Evolutionary conservation across 202 grass and related monocot genomes (phyloP), one percentile per base, ranked within the genome.

Genomic region (Carex sylvatica): DNA sequence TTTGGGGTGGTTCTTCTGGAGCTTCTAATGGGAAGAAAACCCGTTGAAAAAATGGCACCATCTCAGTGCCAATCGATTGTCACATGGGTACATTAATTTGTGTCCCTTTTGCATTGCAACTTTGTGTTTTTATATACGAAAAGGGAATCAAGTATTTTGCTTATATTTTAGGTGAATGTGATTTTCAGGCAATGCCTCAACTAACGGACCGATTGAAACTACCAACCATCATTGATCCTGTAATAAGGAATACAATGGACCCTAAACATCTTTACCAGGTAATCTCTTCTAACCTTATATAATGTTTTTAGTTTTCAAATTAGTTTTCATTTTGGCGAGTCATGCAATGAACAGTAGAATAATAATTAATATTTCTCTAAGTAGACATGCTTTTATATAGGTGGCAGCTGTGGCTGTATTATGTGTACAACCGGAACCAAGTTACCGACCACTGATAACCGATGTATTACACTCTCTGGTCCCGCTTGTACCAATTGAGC

Each of bases 1-100:
- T 96, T 99, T 35, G 97, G 97, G 82, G 97, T 99, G 56, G 89
- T 99, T 84, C 91, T 99, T 71, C 85, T 99, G 31, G 97, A 99
- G 44, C 97, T 99, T 83, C 84, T 99, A 23, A 74, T 99, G 88
- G 93, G 97, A 77, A 93, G 91, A 85, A 93, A 87, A 61, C 91
- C 97, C 23, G 87, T 96, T 30, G 97, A 99, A 80, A 99, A 96
- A 74, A 90, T 61, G 58, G 78, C 89, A 77, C 88, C 90, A 75
- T 93, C 97, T 85, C 88, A 93, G 18, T 91, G 86, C 59, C 89
- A 92, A 82, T 99, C 97, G 56, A 91, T 99, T 54, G 93, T 99
- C 80, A 93, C 89, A 80, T 93, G 97, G 97, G 97, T 99, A 97
- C 40, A 62, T 1, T 65, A 79, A 69, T 66, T 52, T 33, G 31